Evolutionary conservation across 2,329 filamentous ascomycete genomes (phyloP).

Genomic region (Rutstroemia sp.): DNA sequence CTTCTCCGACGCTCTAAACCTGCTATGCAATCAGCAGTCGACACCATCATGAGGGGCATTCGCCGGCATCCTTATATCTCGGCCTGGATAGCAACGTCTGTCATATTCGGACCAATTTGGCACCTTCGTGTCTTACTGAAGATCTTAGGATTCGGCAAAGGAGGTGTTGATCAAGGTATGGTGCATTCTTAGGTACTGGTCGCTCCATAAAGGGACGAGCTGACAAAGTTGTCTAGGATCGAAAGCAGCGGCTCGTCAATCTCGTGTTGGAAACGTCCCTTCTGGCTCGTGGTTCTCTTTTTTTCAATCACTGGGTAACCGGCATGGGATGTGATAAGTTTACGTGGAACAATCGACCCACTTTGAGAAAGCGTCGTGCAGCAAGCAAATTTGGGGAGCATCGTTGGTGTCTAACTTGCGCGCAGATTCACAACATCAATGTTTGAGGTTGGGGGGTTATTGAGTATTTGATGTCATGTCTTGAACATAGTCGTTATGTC

Average conservation of each 20-base stretch:
- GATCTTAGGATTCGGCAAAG: constrained; percentile 5
- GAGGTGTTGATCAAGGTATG: neutral
- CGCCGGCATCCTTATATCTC: neutral
- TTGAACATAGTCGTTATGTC: too few relatives aligned
- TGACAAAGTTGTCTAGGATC: neutral
- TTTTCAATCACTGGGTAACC: neutral
- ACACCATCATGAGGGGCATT: neutral
- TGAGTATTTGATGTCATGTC: too few relatives aligned
- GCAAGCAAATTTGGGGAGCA: too few relatives aligned
- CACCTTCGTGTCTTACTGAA: neutral
- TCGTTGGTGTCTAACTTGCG: too few relatives aligned
- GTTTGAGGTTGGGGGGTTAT: too few relatives aligned
- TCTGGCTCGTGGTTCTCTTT: neutral
- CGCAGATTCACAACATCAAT: too few relatives aligned
- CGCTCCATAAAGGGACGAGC: neutral
- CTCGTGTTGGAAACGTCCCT: neutral
- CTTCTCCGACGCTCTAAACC: neutral
- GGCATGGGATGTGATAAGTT: neutral
- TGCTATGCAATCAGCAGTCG: neutral
- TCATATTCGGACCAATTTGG: neutral
- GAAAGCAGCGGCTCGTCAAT: neutral
- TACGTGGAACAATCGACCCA: too few relatives aligned
- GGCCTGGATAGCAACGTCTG: neutral
- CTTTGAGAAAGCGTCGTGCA: too few relatives aligned
- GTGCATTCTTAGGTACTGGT: neutral